Conservation (phyloP, 768 basidiomycete species). For the Tubosaeta sp. region DNA sequence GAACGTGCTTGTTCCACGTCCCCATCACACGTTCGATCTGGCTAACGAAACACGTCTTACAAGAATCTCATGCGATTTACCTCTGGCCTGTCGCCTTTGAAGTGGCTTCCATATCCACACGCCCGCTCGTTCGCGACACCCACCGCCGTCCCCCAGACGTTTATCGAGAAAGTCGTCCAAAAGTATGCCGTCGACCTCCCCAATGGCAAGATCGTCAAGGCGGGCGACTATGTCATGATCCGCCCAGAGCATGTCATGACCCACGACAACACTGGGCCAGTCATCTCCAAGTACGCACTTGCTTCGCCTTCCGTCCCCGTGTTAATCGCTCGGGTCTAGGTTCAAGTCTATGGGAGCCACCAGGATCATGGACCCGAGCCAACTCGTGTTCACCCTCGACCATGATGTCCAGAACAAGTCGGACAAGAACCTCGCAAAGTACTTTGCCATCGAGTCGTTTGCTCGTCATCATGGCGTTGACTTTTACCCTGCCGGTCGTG, state of each 20-base stretch:
- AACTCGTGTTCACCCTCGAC: slow-evolving; percentile 94
- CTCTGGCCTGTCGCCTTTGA: slow-evolving; percentile 5
- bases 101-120: not conserved
- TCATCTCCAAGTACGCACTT: slow-evolving; percentile 83
- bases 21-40: not conserved
- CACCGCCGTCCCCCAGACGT: slow-evolving; percentile 62
- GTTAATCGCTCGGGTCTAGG: slow-evolving; percentile 38
- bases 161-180: slow-evolving; percentile 97
- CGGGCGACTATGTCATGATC: slow-evolving; percentile 99
- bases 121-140: slow-evolving; percentile 33
- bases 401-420: slow-evolving; percentile 98
- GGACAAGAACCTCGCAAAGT: slow-evolving; percentile 86
- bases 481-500: slow-evolving; percentile 96
- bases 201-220: slow-evolving; percentile 71
- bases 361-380: slow-evolving; percentile 70
- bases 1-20: not conserved
- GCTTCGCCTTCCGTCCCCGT: not conserved
- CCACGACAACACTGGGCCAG: slow-evolving; percentile 97
- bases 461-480: slow-evolving; percentile 82
- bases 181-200: slow-evolving; percentile 92
- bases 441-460: slow-evolving; percentile 86
- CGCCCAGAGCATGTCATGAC: slow-evolving; percentile 98
- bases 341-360: slow-evolving; percentile 95
- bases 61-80: slow-evolving; percentile 12
- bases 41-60: not conserved